These are phyloP conservation scores for Globisporangium okanoganense DNA, from an alignment of 352 stramenopile species.

Conservation along the genomic window DNA sequence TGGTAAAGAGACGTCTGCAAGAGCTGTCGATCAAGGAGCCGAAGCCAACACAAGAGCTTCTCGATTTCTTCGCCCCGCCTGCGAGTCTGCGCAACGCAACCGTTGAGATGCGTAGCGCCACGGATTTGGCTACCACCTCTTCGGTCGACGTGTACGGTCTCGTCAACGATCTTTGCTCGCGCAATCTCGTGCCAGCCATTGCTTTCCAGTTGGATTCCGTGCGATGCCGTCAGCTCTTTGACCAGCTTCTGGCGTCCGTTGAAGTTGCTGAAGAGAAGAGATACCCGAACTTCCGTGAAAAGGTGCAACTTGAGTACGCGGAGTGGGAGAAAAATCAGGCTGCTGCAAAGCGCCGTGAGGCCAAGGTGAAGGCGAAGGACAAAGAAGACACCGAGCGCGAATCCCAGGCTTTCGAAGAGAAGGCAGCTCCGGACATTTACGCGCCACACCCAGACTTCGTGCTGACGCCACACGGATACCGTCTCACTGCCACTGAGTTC, in stretches of 20 bases:
- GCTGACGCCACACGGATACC: constrained; percentile 90
- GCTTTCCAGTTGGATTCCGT: constrained; percentile 87
- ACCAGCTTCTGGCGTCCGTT: constrained; percentile 67
- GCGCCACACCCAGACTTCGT: constrained; percentile 98
- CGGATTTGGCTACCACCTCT: constrained; percentile 51
- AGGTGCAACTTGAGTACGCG: constrained; percentile 91
- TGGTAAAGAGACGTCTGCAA: constrained; percentile 92
- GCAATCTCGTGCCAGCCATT: constrained; percentile 77
- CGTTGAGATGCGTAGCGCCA: constrained; percentile 43
- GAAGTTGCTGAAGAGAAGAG: constrained; percentile 67
- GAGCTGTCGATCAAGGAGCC: constrained; percentile 87
- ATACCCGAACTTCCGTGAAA: constrained; percentile 90
- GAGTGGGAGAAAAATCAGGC: constrained; percentile 87
- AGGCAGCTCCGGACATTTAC: constrained; percentile 90
- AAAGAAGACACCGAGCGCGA: constrained; percentile 82
- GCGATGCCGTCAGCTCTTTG: constrained; percentile 84
- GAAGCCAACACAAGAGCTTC: constrained; percentile 77
- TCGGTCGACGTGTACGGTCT: constrained; percentile 65
- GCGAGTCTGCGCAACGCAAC: constrained; percentile 60
- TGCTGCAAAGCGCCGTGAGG: constrained; percentile 91
- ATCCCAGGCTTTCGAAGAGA: constrained; percentile 79
- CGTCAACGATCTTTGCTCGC: constrained; percentile 57
- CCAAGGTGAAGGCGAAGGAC: constrained; percentile 93
- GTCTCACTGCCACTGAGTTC: constrained; percentile 91
- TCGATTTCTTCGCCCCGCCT: constrained; percentile 78